These are phyloP conservation scores for Endothia cerciana DNA, from an alignment of 2,329 filamentous ascomycete genomes.

Conservation along the genomic window DNA sequence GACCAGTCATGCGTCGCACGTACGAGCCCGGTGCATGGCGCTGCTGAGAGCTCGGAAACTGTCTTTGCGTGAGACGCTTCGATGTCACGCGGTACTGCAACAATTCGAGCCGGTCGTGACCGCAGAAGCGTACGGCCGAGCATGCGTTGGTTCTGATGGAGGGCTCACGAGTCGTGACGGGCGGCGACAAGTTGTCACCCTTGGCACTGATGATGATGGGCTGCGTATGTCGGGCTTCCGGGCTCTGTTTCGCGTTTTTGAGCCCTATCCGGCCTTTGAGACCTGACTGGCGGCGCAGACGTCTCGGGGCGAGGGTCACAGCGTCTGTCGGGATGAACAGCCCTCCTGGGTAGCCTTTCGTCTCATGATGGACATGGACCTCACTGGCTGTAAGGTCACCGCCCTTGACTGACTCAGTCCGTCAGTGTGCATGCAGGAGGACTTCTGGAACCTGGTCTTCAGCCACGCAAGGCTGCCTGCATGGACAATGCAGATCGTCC, in stretches of 20 bases:
- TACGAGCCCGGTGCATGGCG: background rate
- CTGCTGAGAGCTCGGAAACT: background rate
- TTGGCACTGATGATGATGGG: background rate
- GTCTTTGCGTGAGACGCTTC: no score
- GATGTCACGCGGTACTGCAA: background rate
- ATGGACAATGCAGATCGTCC: background rate
- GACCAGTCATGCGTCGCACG: background rate
- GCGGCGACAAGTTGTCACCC: background rate
- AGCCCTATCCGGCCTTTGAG: background rate
- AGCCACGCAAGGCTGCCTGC: background rate
- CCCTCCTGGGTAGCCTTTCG: background rate
- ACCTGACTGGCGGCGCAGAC: background rate
- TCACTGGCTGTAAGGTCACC: background rate
- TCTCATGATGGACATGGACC: background rate
- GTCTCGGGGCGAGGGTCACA: background rate
- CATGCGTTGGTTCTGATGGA: background rate
- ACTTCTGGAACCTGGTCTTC: background rate
- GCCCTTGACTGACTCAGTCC: background rate
- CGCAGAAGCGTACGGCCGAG: background rate
- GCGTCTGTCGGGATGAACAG: background rate
- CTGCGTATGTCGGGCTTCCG: background rate
- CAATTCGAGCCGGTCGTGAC: background rate
- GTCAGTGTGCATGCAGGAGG: background rate
- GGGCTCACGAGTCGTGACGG: background rate
- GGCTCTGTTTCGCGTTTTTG: background rate